Evolutionary conservation across 306 rosid species (phyloP).

Genomic region (Prunus davidiana): DNA sequence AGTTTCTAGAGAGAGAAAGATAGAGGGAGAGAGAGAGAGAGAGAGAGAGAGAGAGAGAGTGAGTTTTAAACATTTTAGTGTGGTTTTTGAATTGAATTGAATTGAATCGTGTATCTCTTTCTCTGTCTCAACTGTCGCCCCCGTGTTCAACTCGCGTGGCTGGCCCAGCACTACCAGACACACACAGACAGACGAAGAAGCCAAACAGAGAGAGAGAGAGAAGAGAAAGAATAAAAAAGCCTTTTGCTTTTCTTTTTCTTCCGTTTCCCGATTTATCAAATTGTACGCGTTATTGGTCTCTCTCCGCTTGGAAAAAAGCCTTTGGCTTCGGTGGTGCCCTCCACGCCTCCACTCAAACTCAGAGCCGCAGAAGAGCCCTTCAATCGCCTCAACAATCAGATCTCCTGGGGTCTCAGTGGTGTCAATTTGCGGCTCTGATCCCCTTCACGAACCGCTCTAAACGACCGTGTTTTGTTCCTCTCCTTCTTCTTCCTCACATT

Average conservation of each 20-base stretch:
- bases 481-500: not conserved
- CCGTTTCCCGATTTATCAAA: constrained; percentile 2
- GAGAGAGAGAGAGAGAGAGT: not conserved
- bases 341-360: not conserved
- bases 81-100: not conserved
- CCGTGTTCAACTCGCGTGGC: constrained; percentile 83
- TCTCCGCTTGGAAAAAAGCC: not conserved
- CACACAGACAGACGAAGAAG: not conserved
- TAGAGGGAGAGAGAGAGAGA: not conserved
- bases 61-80: not conserved
- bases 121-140: constrained; percentile 64
- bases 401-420: constrained; percentile 1
- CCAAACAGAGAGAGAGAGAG: constrained; percentile 14
- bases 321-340: no score
- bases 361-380: not conserved
- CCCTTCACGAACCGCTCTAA: not conserved
- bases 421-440: constrained; percentile 3
- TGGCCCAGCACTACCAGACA: constrained; percentile 23
- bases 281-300: not conserved
- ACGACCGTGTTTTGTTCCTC: not conserved
- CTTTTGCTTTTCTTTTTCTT: constrained; percentile 11
- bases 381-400: constrained; percentile 1
- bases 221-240: constrained; percentile 13
- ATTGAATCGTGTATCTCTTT: not conserved
- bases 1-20: not conserved